Evolutionary conservation across 352 stramenopile species (phyloP).

Genomic region (Phytophthora tentaculata): DNA sequence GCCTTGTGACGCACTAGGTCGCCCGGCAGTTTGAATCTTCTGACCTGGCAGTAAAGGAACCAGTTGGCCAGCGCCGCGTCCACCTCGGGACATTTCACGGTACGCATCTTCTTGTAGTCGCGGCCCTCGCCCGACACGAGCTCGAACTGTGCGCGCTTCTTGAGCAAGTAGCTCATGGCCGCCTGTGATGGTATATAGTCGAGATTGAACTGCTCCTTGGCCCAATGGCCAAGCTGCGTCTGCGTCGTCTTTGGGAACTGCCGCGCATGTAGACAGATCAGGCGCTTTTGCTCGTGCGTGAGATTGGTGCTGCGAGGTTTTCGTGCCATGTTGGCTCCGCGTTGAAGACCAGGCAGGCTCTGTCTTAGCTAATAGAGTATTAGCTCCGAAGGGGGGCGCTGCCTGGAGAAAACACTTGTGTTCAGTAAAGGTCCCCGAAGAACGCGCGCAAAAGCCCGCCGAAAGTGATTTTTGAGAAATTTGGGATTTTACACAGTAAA

Average conservation of each 20-base stretch:
- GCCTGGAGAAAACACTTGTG: slow-evolving; percentile 1
- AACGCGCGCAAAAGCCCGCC: not conserved
- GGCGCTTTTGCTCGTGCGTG: slow-evolving; percentile 82
- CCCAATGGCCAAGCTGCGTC: slow-evolving; percentile 76
- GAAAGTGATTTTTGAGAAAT: not conserved
- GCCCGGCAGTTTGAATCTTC: slow-evolving; percentile 63
- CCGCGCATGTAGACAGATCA: slow-evolving; percentile 78
- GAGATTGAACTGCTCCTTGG: slow-evolving; percentile 70
- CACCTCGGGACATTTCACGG: slow-evolving; percentile 79
- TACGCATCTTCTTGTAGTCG: slow-evolving; percentile 78
- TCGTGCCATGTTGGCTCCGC: slow-evolving; percentile 14
- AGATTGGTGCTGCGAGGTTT: slow-evolving; percentile 77
- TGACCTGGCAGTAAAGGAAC: slow-evolving; percentile 77
- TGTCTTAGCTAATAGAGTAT: slow-evolving; percentile 38
- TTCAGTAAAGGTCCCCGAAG: not conserved
- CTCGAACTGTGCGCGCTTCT: slow-evolving; percentile 71
- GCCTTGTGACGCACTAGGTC: slow-evolving; percentile 82
- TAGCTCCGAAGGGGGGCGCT: slow-evolving; percentile 4
- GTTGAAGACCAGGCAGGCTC: slow-evolving; percentile 32
- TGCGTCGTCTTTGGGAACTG: slow-evolving; percentile 79
- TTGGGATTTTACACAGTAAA: not conserved
- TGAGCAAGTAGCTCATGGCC: slow-evolving; percentile 85
- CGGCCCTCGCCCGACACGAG: slow-evolving; percentile 79
- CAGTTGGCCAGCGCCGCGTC: slow-evolving; percentile 83
- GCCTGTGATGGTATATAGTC: slow-evolving; percentile 75